Conservation (phyloP, 169 alveolate species). For the Cryptosporidium baileyi region DNA sequence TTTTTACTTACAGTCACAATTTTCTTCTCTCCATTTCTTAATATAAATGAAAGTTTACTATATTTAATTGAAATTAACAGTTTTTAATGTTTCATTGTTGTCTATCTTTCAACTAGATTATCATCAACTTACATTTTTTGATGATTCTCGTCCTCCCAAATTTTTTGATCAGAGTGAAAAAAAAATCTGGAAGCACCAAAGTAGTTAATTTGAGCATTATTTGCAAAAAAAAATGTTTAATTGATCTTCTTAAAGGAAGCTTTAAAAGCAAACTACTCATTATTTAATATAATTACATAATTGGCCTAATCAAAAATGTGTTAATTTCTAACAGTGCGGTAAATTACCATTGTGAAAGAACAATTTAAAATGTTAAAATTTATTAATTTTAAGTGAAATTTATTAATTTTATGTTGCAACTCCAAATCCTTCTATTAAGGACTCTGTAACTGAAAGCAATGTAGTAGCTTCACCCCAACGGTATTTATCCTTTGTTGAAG, state of each 20-base stretch:
- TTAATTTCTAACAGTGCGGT: not conserved
- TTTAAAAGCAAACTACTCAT: not conserved
- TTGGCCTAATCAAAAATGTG: not conserved
- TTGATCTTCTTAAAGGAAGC: not conserved
- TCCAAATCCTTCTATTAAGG: slow-evolving; percentile 58
- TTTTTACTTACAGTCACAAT: slow-evolving; percentile 5
- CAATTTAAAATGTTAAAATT: no score
- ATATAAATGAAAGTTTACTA: slow-evolving; percentile 31
- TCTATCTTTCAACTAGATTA: not conserved
- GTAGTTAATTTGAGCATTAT: not conserved
- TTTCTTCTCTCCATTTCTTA: slow-evolving; percentile 47
- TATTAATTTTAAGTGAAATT: no score
- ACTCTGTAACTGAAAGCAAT: slow-evolving; percentile 55
- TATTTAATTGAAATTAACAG: not conserved
- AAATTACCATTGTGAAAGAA: not conserved
- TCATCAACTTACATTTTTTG: slow-evolving; percentile 32
- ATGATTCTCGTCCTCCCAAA: slow-evolving; percentile 5
- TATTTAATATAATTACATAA: not conserved
- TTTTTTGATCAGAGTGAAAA: slow-evolving; percentile 24
- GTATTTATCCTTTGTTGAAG: slow-evolving; percentile 58
- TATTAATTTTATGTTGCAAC: not conserved
- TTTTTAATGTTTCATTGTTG: not conserved
- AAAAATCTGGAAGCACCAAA: not conserved
- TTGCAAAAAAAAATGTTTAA: not conserved
- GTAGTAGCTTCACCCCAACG: slow-evolving; percentile 69